These are phyloP conservation scores for Hortiboletus campestris DNA, from an alignment of 768 basidiomycete genomes.

Conservation along the genomic window DNA sequence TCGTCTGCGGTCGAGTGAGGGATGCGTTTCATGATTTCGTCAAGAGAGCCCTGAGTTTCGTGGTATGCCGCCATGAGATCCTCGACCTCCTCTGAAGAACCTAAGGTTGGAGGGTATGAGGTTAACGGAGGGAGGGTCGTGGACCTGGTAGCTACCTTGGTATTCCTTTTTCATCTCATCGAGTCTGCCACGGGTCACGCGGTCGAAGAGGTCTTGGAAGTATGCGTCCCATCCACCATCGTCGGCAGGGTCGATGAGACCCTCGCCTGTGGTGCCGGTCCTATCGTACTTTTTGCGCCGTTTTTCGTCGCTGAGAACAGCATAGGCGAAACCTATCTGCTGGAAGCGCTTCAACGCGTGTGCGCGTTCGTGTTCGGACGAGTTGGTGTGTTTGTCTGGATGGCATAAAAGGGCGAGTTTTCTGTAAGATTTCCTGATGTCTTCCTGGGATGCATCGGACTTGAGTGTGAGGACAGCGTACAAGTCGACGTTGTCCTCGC, in stretches of 20 bases:
- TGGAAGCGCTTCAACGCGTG: slow-evolving; percentile 81
- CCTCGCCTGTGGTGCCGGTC: slow-evolving; percentile 85
- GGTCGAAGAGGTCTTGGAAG: slow-evolving; percentile 86
- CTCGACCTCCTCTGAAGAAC: slow-evolving; percentile 77
- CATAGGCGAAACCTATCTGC: slow-evolving; percentile 92
- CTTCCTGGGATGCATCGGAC: slow-evolving; percentile 54
- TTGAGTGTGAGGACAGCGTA: slow-evolving; percentile 69
- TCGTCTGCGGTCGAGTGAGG: slow-evolving; percentile 85
- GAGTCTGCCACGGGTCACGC: slow-evolving; percentile 79
- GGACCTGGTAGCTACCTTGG: slow-evolving; percentile 53
- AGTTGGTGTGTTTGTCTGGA: slow-evolving; percentile 82
- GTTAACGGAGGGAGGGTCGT: background rate
- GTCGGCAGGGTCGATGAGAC: slow-evolving; percentile 65
- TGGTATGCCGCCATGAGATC: slow-evolving; percentile 78
- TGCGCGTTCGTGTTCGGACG: slow-evolving; percentile 57
- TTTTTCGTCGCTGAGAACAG: slow-evolving; percentile 79
- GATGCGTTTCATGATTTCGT: slow-evolving; percentile 77
- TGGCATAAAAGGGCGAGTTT: slow-evolving; percentile 79
- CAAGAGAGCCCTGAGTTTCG: slow-evolving; percentile 71
- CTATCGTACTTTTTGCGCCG: slow-evolving; percentile 75
- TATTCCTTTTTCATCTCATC: slow-evolving; percentile 95
- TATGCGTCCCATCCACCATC: slow-evolving; percentile 91
- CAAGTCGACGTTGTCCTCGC: slow-evolving; percentile 67
- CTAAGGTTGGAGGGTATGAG: slow-evolving; percentile 39
- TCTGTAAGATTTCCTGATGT: slow-evolving; percentile 83